Percentiles rank a stretch among this genome's conserved stretches.
These are phyloP conservation scores for Lichtheimia hyalospora DNA, from an alignment of 371 early-diverging fungal species.

Conservation along the genomic window DNA sequence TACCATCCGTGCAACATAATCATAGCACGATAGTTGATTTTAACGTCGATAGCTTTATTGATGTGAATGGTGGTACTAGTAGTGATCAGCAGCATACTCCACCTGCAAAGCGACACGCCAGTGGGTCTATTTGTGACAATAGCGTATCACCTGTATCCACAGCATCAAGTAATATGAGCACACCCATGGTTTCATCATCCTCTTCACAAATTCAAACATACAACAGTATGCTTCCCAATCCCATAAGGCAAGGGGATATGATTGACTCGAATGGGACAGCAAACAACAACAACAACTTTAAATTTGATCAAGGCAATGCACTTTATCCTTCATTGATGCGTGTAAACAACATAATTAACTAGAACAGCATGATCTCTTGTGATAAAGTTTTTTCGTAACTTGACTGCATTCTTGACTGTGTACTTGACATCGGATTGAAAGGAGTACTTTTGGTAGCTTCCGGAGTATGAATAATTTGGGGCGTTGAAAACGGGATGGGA, in stretches of 20 bases:
- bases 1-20: constrained; percentile 1
- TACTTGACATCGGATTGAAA: too few species aligned
- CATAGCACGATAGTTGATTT: constrained; percentile 1
- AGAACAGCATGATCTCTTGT: background rate
- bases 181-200: constrained; percentile 23
- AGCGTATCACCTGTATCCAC: constrained; percentile 30
- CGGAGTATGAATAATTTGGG: too few species aligned
- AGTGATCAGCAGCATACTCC: constrained; percentile 15
- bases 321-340: constrained; percentile 39
- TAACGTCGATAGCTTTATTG: constrained; percentile 7
- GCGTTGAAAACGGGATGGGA: too few species aligned
- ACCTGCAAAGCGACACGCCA: constrained; percentile 18
- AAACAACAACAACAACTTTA: constrained; percentile 18
- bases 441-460: too few species aligned
- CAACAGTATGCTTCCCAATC: constrained; percentile 10
- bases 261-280: constrained; percentile 9
- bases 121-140: constrained; percentile 20
- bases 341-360: constrained; percentile 37
- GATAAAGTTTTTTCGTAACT: too few species aligned
- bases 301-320: constrained; percentile 19
- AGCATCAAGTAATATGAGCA: constrained; percentile 24
- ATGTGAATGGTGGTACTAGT: background rate
- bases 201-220: constrained; percentile 14
- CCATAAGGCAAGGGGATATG: too few species aligned
- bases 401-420: too few species aligned